Conservation (phyloP, 23 red algal genomes). For the Chondrus crispus region DNA sequence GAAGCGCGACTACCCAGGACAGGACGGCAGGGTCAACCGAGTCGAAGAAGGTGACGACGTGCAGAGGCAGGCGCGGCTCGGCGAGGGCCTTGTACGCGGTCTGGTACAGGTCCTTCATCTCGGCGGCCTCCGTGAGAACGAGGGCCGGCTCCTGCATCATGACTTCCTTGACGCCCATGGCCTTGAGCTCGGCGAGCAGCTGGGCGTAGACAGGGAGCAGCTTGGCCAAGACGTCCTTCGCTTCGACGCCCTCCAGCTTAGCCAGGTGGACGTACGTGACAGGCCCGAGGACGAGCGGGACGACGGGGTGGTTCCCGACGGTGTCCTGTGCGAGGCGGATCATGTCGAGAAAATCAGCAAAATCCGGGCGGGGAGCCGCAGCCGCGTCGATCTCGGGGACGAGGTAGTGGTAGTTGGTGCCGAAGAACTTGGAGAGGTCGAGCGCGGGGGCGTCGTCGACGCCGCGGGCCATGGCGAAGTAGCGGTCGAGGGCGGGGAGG, state of each 20-base stretch:
- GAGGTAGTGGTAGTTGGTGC: conserved; percentile 91
- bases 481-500: conserved; percentile 37
- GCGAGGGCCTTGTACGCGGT: conserved; percentile 55
- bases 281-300: conserved; percentile 80
- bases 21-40: conserved; percentile 41
- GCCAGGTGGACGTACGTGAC: conserved; percentile 66
- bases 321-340: conserved; percentile 26
- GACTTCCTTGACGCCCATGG: conserved; percentile 38
- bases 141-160: conserved; percentile 87
- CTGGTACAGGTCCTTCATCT: conserved; percentile 23
- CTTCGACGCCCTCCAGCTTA: conserved; percentile 21
- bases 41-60: conserved; percentile 85
- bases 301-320: conserved; percentile 42
- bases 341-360: conserved; percentile 20
- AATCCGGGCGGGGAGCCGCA: conserved; percentile 18
- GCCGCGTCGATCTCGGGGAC: conserved; percentile 73
- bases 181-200: conserved; percentile 32
- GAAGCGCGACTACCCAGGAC: conserved; percentile 45
- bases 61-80: conserved; percentile 20
- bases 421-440: conserved; percentile 91
- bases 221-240: conserved; percentile 37
- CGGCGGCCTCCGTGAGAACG: conserved; percentile 38
- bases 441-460: conserved; percentile 44
- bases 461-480: conserved; percentile 88
- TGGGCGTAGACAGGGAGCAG: conserved; percentile 65